Base-by-base conservation (phyloP, 371 early-diverging fungal genomes). In the Lichtheimia corymbifera region DNA sequence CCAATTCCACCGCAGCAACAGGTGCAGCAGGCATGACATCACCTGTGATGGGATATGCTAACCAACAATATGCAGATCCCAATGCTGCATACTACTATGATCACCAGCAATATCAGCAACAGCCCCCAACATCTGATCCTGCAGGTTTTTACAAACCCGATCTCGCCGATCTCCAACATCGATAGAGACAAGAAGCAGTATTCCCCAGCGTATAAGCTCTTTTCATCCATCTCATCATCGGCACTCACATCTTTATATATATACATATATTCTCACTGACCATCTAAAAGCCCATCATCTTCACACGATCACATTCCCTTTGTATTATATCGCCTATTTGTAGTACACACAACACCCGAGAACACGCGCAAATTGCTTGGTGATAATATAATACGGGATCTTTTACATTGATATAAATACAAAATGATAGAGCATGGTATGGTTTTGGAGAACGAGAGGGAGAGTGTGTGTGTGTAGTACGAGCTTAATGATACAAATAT, bases 131-230 rank as follows among this genome's bases (percentile, higher is more conserved):
- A 18, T 0, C n/a, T 1, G 47, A 47, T 53, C 58, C 45, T 49
- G 28, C 50, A 47, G 66, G 60, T 15, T 66, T 58, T 50, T 66
- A 66, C 40, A 64, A 61, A 27, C 68, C 68, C 5, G 62, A 64
- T 61, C 25, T 64, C 3, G 63, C 64, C 14, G 67, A 56, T 59
- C 12, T 40, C 17, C 47, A 47, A 47, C 47, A 47, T 47, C 47
- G 47, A 47, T 47, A 47, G 47, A 47, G 22, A 17, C 35, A 11
- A 35, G 35, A 35, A 35, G 35, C 35, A 35, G 0, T 9, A 35
- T 35, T 35, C 35, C 35, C 35, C 35, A 35, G 11, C 5, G 35
- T 9, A 35, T 35, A 5, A 35, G 35, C 35, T 35, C 35, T 47
- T 47, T 47, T 47, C 22, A n/a, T 47, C 11, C 47, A 18, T 47